A percentile compares a stretch with the other conserved stretches of the same genome.
Conservation (phyloP, 208 protist species). For the Crithidia acanthocephali region DNA sequence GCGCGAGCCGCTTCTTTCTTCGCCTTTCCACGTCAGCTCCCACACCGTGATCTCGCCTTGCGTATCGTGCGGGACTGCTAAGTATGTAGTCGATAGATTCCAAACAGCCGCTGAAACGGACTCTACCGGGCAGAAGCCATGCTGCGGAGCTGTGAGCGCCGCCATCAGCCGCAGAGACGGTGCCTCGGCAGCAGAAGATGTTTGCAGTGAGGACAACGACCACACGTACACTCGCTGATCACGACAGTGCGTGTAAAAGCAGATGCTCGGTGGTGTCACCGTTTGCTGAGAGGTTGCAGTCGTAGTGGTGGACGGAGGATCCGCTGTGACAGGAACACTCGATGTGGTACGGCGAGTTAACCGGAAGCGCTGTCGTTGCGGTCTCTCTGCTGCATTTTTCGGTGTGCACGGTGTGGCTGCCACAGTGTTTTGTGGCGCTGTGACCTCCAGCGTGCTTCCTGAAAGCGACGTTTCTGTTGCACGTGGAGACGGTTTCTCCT, state of each 20-base stretch:
- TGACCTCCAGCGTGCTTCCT: too few relatives aligned
- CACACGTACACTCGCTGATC: conserved; percentile 81
- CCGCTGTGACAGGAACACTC: background rate
- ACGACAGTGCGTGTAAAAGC: conserved; percentile 84
- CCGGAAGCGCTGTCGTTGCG: conserved; percentile 39
- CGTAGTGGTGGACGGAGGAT: background rate
- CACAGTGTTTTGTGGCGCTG: background rate
- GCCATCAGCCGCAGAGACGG: conserved; percentile 38
- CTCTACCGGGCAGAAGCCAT: conserved; percentile 72
- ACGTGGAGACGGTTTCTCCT: background rate
- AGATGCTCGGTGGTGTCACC: conserved; percentile 12
- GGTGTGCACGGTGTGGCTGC: background rate
- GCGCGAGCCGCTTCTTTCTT: background rate
- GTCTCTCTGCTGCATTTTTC: background rate
- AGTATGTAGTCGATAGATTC: conserved; percentile 12
- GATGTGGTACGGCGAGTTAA: conserved; percentile 22
- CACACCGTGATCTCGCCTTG: conserved; percentile 49
- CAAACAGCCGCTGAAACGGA: conserved; percentile 3
- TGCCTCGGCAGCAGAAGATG: background rate
- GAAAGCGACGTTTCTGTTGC: background rate
- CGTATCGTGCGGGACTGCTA: conserved; percentile 65
- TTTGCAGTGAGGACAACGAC: conserved; percentile 8
- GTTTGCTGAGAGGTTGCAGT: background rate
- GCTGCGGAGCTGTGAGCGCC: conserved; percentile 61
- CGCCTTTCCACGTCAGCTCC: conserved; percentile 20